Percentiles rank a stretch among this genome's conserved stretches.
Evolutionary conservation across 73 alveolate genomes (phyloP).

Genomic region (Tetrahymena thermophila): DNA sequence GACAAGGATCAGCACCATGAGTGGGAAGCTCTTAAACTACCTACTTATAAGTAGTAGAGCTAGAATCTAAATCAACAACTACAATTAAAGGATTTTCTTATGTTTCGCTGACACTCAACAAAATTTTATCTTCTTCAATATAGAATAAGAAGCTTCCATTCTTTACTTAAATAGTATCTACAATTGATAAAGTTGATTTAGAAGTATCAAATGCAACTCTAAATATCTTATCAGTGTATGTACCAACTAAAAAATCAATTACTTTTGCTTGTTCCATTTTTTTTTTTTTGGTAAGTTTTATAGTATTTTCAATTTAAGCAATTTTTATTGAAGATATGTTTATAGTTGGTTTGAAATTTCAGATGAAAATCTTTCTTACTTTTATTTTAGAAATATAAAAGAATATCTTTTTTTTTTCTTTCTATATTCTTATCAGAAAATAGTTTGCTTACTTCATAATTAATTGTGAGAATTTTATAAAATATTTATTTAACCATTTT

Average conservation of each 20-base stretch:
- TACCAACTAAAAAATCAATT: neutral
- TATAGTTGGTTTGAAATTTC: neutral
- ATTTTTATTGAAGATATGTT: neutral
- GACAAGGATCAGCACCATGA: neutral
- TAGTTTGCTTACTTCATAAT: too few species aligned
- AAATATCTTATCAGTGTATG: neutral
- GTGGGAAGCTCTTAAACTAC: neutral
- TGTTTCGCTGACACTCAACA: neutral
- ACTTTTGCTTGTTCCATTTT: neutral
- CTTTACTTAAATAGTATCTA: neutral
- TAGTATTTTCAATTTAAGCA: neutral
- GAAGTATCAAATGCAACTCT: neutral
- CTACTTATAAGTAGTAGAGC: neutral
- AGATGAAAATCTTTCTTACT: neutral
- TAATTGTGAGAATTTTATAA: too few species aligned
- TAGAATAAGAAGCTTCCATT: neutral
- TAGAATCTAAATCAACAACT: neutral
- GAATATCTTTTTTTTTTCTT: neutral
- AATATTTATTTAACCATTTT: too few species aligned
- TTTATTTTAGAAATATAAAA: too few species aligned
- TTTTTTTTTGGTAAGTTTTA: neutral
- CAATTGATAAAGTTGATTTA: neutral
- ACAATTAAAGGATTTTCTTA: neutral
- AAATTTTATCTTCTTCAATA: neutral
- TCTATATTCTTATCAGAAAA: too few species aligned